phyloP scores from a whole-genome alignment of 2,329 filamentous ascomycete genomes.

The Penicillium hesseltinei region DNA sequence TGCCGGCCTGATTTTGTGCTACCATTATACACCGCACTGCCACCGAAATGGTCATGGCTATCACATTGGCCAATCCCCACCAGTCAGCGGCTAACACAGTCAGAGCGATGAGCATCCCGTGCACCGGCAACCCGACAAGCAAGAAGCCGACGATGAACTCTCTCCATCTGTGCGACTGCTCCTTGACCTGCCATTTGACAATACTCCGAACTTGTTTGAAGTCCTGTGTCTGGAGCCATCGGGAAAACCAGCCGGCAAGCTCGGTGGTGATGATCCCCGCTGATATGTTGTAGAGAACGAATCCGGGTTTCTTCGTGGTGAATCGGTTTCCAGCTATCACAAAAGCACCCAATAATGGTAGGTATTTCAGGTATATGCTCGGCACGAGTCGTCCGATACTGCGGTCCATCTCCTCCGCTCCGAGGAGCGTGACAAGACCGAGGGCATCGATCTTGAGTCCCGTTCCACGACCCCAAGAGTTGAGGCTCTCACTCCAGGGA shows the following conservation, averaged over 20 bases:
- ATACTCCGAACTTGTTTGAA: background rate
- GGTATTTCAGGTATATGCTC: background rate
- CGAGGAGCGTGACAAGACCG: background rate
- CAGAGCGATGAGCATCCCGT: background rate
- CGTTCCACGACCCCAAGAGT: background rate
- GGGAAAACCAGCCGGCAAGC: background rate
- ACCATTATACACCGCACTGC: background rate
- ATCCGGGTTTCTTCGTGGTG: background rate
- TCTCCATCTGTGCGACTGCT: background rate
- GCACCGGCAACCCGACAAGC: background rate
- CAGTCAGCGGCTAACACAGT: background rate
- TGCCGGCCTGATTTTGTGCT: background rate
- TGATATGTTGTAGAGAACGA: background rate
- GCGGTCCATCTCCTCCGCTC: background rate
- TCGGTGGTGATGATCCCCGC: background rate
- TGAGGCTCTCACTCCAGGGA: background rate
- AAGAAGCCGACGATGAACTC: background rate
- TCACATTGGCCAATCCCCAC: background rate
- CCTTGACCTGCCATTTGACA: background rate
- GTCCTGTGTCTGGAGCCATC: background rate
- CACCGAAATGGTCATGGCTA: background rate
- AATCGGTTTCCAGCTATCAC: background rate
- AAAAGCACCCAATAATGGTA: background rate
- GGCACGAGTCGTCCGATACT: background rate
- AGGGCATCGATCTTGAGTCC: background rate